Base-by-base conservation (phyloP, 2,329 filamentous ascomycete genomes). In the Purpureocillium lavendulum region DNA sequence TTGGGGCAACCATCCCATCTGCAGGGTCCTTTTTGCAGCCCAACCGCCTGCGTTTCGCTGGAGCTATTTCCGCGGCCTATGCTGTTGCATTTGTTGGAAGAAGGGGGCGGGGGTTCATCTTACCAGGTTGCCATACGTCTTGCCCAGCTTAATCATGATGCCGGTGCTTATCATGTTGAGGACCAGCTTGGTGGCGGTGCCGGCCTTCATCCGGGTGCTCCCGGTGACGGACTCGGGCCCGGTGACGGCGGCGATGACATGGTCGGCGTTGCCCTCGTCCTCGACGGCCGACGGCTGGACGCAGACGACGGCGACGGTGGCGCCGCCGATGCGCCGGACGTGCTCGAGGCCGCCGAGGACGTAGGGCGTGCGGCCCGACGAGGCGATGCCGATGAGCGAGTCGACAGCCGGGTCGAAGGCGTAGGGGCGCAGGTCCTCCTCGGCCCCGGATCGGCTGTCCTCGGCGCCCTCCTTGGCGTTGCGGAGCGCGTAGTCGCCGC, bases 171-270 rank as follows among this genome's bases (percentile, higher is more conserved):
- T 46, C 62, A 67, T 67, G 40, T 68, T 41, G 34, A 41, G 40
- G n/a, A 65, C 61, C 41, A 67, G 44, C 45, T 69, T 69, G 0
- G 66, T 67, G 1, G 61, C 64, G 0, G 62, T 69, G 13, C 66
- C 66, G 2, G 65, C 64, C 45, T 69, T 69, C 41, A 69, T 53
- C 24, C 66, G 52, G 1, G 66, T 69, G 45, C 65, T 69, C 2
- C 65, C 65, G n/a, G 64, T 65, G 3, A 67, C 55, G 4, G 65
- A 59, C 46, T 68, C 65, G 1, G 65, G 57, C 0, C 65, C 65
- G 1, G 63, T 61, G 2, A 67, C 50, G n/a, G 58, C 52, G 14
- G 51, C 52, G 36, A 68, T 64, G 38, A 65, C 36, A 34, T 38
- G 30, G 40, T 51, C 49, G 3, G 50, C 45, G 36, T 54, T 49